These are phyloP conservation scores for Paraphoma chrysanthemicola DNA, from an alignment of 2,329 filamentous ascomycete species.

Conservation along the genomic window DNA sequence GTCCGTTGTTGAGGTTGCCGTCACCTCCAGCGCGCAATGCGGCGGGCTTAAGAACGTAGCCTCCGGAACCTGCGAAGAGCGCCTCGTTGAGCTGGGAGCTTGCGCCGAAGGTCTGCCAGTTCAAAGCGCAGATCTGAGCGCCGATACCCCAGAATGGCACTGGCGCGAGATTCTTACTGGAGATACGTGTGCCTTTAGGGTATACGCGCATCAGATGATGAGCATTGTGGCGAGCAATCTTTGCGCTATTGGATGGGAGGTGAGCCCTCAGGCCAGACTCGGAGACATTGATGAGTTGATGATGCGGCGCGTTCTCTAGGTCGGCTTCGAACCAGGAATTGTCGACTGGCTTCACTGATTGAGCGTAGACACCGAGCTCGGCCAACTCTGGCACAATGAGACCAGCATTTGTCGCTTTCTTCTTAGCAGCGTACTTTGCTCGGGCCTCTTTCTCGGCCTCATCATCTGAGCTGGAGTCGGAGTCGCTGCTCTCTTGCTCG, in stretches of 20 bases:
- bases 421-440: conserved; percentile 61
- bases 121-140: conserved; percentile 73
- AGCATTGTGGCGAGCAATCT: conserved; percentile 67
- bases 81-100: conserved; percentile 74
- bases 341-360: conserved; percentile 71
- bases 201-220: conserved; percentile 73
- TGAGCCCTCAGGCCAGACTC: conserved; percentile 65
- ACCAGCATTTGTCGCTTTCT: conserved; percentile 55
- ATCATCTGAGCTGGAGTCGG: conserved; percentile 40
- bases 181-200: conserved; percentile 73
- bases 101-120: conserved; percentile 72
- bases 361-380: conserved; percentile 71
- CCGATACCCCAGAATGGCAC: conserved; percentile 71
- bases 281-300: conserved; percentile 74
- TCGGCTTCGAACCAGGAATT: conserved; percentile 68
- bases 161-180: conserved; percentile 68
- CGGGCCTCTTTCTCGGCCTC: conserved; percentile 59
- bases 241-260: conserved; percentile 55
- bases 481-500: conserved; percentile 54
- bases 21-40: conserved; percentile 64
- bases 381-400: conserved; percentile 70
- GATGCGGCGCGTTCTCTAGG: conserved; percentile 61
- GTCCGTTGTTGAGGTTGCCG: conserved; percentile 56
- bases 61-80: conserved; percentile 69
- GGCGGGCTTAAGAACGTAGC: conserved; percentile 70